These are phyloP conservation scores for Amaranthus hypochondriacus DNA, from an alignment of 148 eudicot species.

Conservation along the genomic window DNA sequence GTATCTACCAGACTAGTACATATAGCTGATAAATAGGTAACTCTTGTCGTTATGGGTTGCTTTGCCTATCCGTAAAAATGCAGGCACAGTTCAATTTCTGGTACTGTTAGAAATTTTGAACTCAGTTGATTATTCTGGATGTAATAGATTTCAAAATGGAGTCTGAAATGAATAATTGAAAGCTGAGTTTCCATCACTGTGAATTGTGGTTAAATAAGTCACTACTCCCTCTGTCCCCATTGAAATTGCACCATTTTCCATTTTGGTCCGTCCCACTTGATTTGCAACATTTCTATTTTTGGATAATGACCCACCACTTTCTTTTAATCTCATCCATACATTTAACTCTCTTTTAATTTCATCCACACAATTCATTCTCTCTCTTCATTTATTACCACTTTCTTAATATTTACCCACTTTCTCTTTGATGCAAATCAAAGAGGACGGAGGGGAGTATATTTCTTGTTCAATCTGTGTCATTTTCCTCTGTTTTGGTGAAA, in stretches of 20 bases:
- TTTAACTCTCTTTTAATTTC: no score
- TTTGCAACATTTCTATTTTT: no score
- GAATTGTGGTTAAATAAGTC: not conserved
- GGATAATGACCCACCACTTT: no score
- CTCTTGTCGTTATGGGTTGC: not conserved
- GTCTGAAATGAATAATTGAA: not conserved
- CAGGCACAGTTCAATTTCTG: not conserved
- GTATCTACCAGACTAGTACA: not conserved
- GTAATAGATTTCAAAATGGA: not conserved
- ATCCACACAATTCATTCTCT: no score
- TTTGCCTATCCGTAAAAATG: not conserved
- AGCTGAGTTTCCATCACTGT: not conserved
- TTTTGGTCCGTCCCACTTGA: no score
- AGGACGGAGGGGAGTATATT: no score
- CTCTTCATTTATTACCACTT: no score
- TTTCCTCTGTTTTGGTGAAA: not conserved
- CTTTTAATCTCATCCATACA: no score
- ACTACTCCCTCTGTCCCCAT: no score
- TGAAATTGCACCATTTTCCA: no score
- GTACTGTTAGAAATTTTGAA: not conserved
- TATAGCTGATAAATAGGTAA: not conserved
- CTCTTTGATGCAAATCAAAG: no score
- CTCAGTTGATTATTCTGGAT: not conserved
- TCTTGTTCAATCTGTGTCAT: not conserved
- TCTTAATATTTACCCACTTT: no score